A percentile compares a stretch with the other conserved stretches of the same genome.
phyloP scores from a whole-genome alignment of 768 basidiomycete genomes.

The Boletus pseudo-olivaceus region DNA sequence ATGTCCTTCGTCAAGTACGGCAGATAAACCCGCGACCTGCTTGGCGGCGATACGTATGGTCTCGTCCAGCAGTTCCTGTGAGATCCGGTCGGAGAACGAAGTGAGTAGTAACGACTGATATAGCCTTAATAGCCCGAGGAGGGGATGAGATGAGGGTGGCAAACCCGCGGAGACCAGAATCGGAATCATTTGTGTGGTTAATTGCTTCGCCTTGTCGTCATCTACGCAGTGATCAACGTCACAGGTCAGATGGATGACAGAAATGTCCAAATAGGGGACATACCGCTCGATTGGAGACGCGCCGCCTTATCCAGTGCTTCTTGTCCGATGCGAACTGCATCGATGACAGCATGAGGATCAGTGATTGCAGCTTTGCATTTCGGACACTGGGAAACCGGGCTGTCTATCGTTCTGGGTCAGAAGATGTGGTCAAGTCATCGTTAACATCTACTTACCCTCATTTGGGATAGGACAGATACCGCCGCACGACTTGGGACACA shows the following conservation, averaged over 20 bases:
- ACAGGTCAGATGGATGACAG: background rate
- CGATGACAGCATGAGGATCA: conserved; percentile 52
- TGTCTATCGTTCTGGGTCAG: conserved; percentile 37
- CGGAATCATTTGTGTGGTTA: conserved; percentile 64
- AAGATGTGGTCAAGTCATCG: background rate
- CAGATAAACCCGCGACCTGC: conserved; percentile 49
- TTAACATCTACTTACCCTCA: conserved; percentile 43
- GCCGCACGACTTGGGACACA: conserved; percentile 68
- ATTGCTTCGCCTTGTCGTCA: conserved; percentile 49
- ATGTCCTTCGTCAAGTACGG: conserved; percentile 60
- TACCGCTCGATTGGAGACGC: conserved; percentile 57
- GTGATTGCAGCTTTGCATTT: conserved; percentile 51
- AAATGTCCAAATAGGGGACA: background rate
- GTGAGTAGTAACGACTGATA: conserved; percentile 64
- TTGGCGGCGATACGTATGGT: conserved; percentile 56
- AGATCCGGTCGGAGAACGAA: conserved; percentile 38
- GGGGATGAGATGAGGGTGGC: conserved; percentile 69
- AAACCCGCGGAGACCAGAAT: conserved; percentile 58
- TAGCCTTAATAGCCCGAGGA: conserved; percentile 70
- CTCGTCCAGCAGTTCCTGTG: conserved; percentile 58
- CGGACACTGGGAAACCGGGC: conserved; percentile 45
- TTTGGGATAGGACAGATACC: conserved; percentile 58
- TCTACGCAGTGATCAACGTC: conserved; percentile 38
- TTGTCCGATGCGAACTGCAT: conserved; percentile 64
- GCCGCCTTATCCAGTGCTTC: conserved; percentile 75